phyloP scores from a whole-genome alignment of 2,329 filamentous ascomycete species.

The Alternaria consortialis region DNA sequence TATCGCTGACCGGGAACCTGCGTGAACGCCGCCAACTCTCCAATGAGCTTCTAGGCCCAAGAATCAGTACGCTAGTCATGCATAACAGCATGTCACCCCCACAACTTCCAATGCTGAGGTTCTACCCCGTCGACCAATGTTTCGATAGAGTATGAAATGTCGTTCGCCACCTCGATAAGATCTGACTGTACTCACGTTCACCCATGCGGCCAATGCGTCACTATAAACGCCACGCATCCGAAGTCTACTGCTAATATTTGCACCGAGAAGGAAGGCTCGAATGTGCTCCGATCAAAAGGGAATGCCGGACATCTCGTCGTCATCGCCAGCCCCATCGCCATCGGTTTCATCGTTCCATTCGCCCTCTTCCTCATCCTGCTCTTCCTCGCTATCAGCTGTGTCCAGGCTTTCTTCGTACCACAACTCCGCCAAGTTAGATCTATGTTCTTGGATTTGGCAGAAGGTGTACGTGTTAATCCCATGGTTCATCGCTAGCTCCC shows the following conservation, averaged over 20 bases:
- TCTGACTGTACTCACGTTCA: background rate
- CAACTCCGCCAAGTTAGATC: slow-evolving; percentile 8
- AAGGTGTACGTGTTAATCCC: slow-evolving; percentile 20
- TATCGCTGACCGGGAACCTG: slow-evolving; percentile 4
- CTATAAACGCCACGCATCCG: too few species aligned
- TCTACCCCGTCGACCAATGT: background rate
- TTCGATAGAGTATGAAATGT: background rate
- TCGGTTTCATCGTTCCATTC: slow-evolving; percentile 1
- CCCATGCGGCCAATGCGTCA: too few species aligned
- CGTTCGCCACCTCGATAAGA: background rate
- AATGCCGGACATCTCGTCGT: background rate
- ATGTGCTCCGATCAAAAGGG: too few species aligned
- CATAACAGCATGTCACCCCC: background rate
- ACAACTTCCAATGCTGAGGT: background rate
- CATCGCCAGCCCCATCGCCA: background rate
- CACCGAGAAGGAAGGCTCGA: too few species aligned
- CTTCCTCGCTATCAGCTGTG: background rate
- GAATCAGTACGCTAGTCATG: background rate
- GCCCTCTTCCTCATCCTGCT: background rate
- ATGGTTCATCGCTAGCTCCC: background rate
- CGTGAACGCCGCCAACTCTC: background rate
- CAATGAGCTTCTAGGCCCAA: slow-evolving; percentile 3
- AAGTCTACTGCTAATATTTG: too few species aligned
- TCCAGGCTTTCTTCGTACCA: slow-evolving; percentile 12
- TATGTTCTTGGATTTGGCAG: slow-evolving; percentile 12